Evolutionary conservation across 345 rosid genomes (phyloP), one percentile per base, ranked within the genome.

Genomic region (Eucalyptus curtisii): DNA sequence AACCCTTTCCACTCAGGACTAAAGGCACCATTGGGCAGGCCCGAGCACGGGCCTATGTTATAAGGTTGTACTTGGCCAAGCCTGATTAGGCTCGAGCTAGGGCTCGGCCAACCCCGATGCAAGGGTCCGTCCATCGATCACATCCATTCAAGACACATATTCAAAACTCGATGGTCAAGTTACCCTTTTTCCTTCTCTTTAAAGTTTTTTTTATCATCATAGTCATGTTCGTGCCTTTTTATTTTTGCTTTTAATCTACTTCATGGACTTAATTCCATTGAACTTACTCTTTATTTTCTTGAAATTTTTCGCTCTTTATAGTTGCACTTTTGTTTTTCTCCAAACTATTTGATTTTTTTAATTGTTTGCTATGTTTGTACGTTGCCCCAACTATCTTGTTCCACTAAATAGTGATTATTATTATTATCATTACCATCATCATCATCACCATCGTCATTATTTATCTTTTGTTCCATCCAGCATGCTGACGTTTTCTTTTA

Each of bases 51-150:
- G 9, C 45, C 45, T 44, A 7, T 7, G 22, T 50, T 50, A 17
- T 50, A 50, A 50, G 4, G 55, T 50, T 50, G 55, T 50, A 50
- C 55, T 50, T 0, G 55, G 55, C 55, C 55, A 50, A 50, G 55
- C 55, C 0, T 50, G 4, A 50, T 50, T 50, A 50, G 55, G 53
- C 22, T 8, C 53, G 16, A 50, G 55, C 55, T 50, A 50, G 55
- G 45, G 45, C 45, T 44, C 45, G 30, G 45, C 61, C 61, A 55
- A 55, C 13, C 61, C 61, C 30, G 3, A 25, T 4, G 13, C 10
- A 55, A 55, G 30, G 20, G 1, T 3, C 20, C 0, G 6, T 64
- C 10, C 76, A n/a, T n/a, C 16, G 0, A 64, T 14, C 37, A 30
- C 19, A 3, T 64, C 37, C 20, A 8, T n/a, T 64, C 19, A n/a